Base-by-base conservation (phyloP, 768 basidiomycete genomes). In the Kwoniella dendrophila region DNA sequence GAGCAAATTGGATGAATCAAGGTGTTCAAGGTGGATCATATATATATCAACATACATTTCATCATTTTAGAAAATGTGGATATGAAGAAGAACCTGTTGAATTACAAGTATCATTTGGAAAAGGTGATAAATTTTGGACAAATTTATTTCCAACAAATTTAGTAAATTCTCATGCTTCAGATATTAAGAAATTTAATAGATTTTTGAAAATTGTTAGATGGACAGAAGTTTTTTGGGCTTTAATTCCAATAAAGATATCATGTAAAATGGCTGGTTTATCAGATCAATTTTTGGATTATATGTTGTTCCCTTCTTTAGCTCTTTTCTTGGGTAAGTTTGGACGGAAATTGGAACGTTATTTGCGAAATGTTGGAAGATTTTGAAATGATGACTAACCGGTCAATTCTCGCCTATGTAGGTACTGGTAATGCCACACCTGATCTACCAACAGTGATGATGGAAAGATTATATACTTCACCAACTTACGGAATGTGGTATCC, bases 61-160 rank as follows among this genome's bases (percentile, higher is more conserved):
- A 78, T 34, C 69, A 77, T 50, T 81, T 81, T 62, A 65, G 76
- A 48, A 73, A 81, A 60, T 73, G 72, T 20, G 77, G 78, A 3
- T 76, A 68, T 38, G 77, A 78, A 59, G 80, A 73, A 33, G 68
- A 72, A 68, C 81, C 79, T 1, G 81, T 82, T 59, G 80, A 81
- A 29, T 70, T 82, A n/a, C 79, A 81, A 66, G 81, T 82, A 16
- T 80, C 80, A 0, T 82, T 82, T 67, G 81, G 82, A 43, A 81
- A 82, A 62, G 82, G 75, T 49, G 80, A 82, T 57, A 79, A 80
- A 68, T 82, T 82, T 73, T 82, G 81, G 81, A 79, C 81, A 38
- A 82, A 82, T 64, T 67, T 79, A 52, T 82, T 81, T 73, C 81
- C 82, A n/a, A 81, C 82, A 32, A 43, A 78, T n/a, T 71, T 82